Evolutionary conservation across 139 green algal species (phyloP), one percentile per base, ranked within the genome.

Genomic region (Chlorokybus atmophyticus): DNA sequence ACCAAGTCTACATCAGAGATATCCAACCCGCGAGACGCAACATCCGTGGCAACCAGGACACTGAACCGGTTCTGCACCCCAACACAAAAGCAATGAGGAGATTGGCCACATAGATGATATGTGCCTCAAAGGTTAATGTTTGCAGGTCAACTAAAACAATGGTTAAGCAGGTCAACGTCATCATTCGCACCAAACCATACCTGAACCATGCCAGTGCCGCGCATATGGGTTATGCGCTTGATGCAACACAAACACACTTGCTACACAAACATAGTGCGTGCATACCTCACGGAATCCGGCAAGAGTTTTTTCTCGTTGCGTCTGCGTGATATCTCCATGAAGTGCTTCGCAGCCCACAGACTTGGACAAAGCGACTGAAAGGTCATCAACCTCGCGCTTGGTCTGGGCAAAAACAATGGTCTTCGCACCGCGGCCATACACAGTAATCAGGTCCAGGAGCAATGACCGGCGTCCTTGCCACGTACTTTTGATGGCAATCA

Each of bases 371-470:
- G 24, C 21, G n/a, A 60, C 25, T 6, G 65, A 51, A 14, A 82
- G 52, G 30, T 82, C 75, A 40, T 82, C 75, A 6, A 67, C 75
- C 40, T 73, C 75, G 24, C 64, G 48, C 72, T 82, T 82, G 27
- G 75, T 82, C 61, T 87, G 77, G n/a, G 71, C 84, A 70, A 91
- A 96, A 17, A 93, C 80, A 31, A 97, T 94, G 2, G 79, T 79
- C 73, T 90, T 93, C 30, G 31, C 50, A 4, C 44, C 66, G 25
- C 59, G 59, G 0, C 53, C 68, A 47, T 97, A 77, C 19, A 94
- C 76, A 0, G 73, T 85, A 24, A 98, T 78, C 30, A 94, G 50
- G 70, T 95, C 88, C 28, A 82, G 66, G 29, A 97, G 71, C 26
- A 94, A 72, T 29, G 56, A 66, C 3, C 62, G 48, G 67, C 83